These are phyloP conservation scores for Gossypium anomalum DNA, from an alignment of 345 rosid genomes.

Conservation along the genomic window DNA sequence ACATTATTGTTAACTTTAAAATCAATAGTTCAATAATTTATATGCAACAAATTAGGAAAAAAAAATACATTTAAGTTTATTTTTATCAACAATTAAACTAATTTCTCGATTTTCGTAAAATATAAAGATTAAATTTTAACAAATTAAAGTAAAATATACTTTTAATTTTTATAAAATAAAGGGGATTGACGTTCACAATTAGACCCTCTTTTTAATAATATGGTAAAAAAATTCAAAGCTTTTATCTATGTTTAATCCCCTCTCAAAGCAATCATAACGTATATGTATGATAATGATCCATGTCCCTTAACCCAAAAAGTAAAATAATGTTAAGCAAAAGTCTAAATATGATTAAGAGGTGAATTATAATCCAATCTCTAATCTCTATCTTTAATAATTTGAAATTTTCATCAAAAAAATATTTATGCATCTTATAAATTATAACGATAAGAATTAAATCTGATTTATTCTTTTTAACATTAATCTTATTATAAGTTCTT, in stretches of 20 bases:
- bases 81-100: too few species aligned
- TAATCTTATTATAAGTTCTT: too few species aligned
- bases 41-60: too few species aligned
- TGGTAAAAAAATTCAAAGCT: neutral
- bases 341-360: neutral
- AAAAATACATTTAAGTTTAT: too few species aligned
- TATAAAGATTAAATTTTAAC: neutral
- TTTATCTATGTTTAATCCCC: neutral
- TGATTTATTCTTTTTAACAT: too few species aligned
- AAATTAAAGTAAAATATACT: neutral
- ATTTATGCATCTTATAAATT: neutral
- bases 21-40: too few species aligned
- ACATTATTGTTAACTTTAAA: too few species aligned
- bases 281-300: neutral
- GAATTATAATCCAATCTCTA: neutral
- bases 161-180: neutral
- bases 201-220: neutral
- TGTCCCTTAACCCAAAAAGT: neutral
- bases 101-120: too few species aligned
- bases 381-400: neutral
- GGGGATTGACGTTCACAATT: too few species aligned
- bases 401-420: neutral
- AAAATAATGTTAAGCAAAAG: neutral
- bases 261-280: neutral
- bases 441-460: neutral